Base-by-base conservation (phyloP, 208 protist species). In the Porcisia hertigi region DNA sequence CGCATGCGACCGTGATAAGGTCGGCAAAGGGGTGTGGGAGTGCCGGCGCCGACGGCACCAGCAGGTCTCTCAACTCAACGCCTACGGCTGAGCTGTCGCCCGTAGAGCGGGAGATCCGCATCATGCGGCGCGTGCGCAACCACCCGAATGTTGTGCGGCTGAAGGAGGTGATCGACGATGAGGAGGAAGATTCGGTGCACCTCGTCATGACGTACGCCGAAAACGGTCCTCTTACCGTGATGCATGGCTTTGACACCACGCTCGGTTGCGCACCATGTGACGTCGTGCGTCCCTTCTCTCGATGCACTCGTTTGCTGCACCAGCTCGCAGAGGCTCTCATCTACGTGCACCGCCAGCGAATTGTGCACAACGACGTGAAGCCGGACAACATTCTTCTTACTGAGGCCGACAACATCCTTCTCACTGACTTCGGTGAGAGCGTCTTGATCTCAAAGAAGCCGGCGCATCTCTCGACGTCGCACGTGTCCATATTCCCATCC, bases 111-210 rank as follows among this genome's bases (percentile, higher is more conserved):
- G 98, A 99, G 76, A 98, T 99, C 69, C 90, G 92, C 11, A 94
- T 99, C 45, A 82, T 99, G 88, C 97, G 98, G 39, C 97, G 98
- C 52, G 77, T 99, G 55, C 60, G 74, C 36, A 72, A 90, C 41
- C 98, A 99, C 81, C 79, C 77, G 1, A 94, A 99, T 81, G 89
- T 99, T 34, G 87, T 98, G 4, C 63, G 77, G 49, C 83, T 99
- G 49, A 85, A 88, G 52, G 97, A 99, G 79, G 97, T 99, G 11
- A 98, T 99, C 59, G 97, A 99, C 74, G 98, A 99, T 80, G 94
- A 95, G 30, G 75, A 87, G 4, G 83, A 94, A 39, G 90, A 95
- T 52, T 85, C 86, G 64, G 67, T 97, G 52, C 94, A 96, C 63
- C 69, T 98, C 14, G 86, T 94, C 39, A 80, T 91, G 81, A 76